phyloP scores from a whole-genome alignment of 2,329 filamentous ascomycete species.

The Ascochyta koolunga region DNA sequence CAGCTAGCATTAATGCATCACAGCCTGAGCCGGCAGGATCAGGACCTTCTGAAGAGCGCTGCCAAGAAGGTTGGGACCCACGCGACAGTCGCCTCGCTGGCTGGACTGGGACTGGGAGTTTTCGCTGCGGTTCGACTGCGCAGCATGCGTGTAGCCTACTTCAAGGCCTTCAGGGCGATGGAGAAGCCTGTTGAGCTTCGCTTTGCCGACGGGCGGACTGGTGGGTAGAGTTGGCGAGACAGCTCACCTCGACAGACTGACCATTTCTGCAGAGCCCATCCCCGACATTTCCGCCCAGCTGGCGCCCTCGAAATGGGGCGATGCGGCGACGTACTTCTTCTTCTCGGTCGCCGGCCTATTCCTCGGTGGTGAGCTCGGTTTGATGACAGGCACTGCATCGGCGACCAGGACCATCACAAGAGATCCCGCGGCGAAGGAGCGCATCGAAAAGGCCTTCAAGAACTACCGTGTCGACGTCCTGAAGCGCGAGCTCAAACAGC shows the following conservation, averaged over 20 bases:
- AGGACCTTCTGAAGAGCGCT: constrained; percentile 62
- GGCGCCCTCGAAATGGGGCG: constrained; percentile 63
- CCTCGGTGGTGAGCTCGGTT: constrained; percentile 67
- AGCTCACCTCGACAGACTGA: neutral
- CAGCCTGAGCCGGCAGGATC: constrained; percentile 61
- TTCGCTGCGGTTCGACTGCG: constrained; percentile 62
- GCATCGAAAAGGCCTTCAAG: constrained; percentile 68
- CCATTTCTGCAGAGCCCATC: constrained; percentile 56
- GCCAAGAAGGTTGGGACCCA: constrained; percentile 61
- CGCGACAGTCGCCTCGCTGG: constrained; percentile 63
- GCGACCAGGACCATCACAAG: constrained; percentile 60
- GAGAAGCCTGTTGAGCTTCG: constrained; percentile 67
- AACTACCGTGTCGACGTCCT: constrained; percentile 69
- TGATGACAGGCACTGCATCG: constrained; percentile 62
- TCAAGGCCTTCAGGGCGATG: constrained; percentile 64
- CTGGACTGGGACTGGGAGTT: constrained; percentile 66
- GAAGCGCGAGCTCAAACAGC: constrained; percentile 61
- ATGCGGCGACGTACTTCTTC: constrained; percentile 67
- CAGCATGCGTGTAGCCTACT: constrained; percentile 62
- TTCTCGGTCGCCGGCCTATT: constrained; percentile 67
- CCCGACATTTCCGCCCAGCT: constrained; percentile 66
- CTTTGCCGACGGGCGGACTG: constrained; percentile 66
- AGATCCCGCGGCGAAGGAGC: constrained; percentile 60
- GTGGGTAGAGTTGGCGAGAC: constrained; percentile 42
- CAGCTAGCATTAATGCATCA: neutral